Conservation (phyloP, 2,329 filamentous ascomycete species). For the Fusarium chuoi region DNA sequence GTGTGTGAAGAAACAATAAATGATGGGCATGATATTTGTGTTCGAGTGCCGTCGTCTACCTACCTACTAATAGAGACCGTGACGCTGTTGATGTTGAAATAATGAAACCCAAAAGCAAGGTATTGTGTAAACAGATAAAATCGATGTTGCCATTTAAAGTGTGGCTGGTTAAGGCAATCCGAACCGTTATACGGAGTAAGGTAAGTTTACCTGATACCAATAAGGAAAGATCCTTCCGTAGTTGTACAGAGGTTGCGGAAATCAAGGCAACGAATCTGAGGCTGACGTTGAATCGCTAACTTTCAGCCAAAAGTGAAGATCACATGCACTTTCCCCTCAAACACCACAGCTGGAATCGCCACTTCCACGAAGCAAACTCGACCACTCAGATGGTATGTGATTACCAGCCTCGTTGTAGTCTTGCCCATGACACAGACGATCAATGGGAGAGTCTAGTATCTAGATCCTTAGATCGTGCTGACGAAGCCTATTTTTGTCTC, state of each 20-base stretch:
- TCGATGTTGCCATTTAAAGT: neutral
- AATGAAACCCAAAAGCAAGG: neutral
- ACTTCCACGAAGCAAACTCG: neutral
- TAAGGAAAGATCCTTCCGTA: neutral
- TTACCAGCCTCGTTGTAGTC: slow-evolving; percentile 6
- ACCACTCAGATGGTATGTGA: neutral
- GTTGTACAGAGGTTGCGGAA: neutral
- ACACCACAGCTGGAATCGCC: neutral
- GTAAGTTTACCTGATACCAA: neutral
- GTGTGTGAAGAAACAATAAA: neutral
- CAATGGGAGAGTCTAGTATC: neutral
- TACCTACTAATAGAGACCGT: neutral
- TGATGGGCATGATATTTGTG: neutral
- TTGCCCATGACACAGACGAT: neutral
- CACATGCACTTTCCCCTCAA: neutral
- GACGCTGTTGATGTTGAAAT: neutral
- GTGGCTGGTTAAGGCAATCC: neutral
- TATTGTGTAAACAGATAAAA: neutral
- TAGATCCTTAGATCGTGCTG: neutral
- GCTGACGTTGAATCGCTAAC: neutral
- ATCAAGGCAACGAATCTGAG: neutral
- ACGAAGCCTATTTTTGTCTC: slow-evolving; percentile 2
- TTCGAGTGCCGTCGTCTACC: neutral
- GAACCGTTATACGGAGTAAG: neutral
- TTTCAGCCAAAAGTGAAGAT: neutral